Evolutionary conservation across 306 rosid species (phyloP).

Genomic region (Dicorynia guianensis): DNA sequence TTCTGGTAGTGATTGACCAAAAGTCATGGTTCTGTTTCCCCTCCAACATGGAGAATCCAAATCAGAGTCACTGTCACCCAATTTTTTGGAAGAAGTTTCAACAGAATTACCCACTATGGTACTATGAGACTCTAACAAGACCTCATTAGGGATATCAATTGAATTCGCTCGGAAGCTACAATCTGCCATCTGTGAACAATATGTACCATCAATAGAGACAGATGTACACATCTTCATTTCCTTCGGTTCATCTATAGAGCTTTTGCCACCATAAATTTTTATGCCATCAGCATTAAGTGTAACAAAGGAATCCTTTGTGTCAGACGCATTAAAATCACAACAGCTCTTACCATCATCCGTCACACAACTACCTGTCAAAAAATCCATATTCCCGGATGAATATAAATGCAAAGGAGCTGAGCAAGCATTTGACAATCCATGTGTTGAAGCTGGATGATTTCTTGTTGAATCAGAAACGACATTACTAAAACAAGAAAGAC

Average conservation of each 20-base stretch:
- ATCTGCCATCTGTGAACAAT: background rate
- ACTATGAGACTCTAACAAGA: background rate
- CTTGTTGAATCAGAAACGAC: background rate
- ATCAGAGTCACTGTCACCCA: conserved; percentile 60
- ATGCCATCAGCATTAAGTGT: conserved; percentile 1
- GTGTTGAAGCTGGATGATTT: background rate
- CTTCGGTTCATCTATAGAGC: background rate
- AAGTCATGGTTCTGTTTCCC: conserved; percentile 45
- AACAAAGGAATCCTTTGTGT: background rate
- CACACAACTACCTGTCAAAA: conserved; percentile 14
- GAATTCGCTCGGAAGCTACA: background rate
- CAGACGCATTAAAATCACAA: conserved; percentile 1
- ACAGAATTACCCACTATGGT: background rate
- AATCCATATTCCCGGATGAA: conserved; percentile 2
- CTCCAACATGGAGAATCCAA: conserved; percentile 78
- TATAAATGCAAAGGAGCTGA: conserved; percentile 5
- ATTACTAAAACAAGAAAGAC: conserved; percentile 1
- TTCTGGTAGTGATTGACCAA: conserved; percentile 42
- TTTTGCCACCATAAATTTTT: conserved; percentile 1
- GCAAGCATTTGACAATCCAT: background rate
- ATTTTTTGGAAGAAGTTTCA: conserved; percentile 24
- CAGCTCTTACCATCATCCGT: conserved; percentile 4
- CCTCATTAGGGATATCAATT: background rate
- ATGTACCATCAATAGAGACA: conserved; percentile 21
- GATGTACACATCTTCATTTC: conserved; percentile 14